A percentile compares a stretch with the other conserved stretches of the same genome.
These are phyloP conservation scores for Penicillium macrosclerotiorum DNA, from an alignment of 495 filamentous ascomycete genomes.

Conservation along the genomic window DNA sequence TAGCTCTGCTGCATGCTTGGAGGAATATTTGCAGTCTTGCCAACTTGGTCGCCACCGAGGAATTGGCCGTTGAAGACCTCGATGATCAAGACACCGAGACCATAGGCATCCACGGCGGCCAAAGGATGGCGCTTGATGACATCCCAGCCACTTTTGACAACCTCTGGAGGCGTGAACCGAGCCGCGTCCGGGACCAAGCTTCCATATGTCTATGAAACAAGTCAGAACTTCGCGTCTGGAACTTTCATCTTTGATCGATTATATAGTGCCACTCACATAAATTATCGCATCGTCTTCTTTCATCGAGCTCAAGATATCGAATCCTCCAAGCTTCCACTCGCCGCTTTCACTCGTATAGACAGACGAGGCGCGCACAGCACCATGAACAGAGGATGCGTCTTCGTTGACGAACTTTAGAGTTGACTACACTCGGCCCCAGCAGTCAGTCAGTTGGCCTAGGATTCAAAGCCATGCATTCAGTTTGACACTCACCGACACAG, in stretches of 20 bases:
- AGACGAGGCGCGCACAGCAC: conserved; percentile 77
- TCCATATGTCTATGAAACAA: conserved; percentile 65
- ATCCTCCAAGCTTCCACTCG: conserved; percentile 94
- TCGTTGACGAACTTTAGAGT: conserved; percentile 95
- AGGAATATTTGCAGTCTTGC: conserved; percentile 83
- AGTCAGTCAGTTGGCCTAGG: too few species aligned
- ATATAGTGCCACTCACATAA: conserved; percentile 57
- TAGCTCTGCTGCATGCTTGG: conserved; percentile 85
- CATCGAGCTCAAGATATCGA: conserved; percentile 89
- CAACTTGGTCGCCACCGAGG: conserved; percentile 67
- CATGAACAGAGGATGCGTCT: conserved; percentile 88
- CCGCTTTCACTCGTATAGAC: conserved; percentile 92
- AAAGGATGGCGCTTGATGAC: conserved; percentile 78
- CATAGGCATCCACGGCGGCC: conserved; percentile 80
- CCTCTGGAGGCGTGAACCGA: conserved; percentile 81
- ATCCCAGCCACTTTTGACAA: conserved; percentile 85
- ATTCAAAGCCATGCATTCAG: not conserved
- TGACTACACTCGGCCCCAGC: conserved; percentile 48
- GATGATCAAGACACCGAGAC: conserved; percentile 78
- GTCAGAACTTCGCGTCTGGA: conserved; percentile 10
- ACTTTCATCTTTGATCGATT: too few species aligned
- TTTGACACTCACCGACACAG: conserved; percentile 62
- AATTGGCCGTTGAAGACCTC: conserved; percentile 90
- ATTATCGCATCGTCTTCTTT: conserved; percentile 93
- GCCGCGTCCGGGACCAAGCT: conserved; percentile 79